Evolutionary conservation across 768 basidiomycete species (phyloP), one percentile per base, ranked within the genome.

Genomic region (Tylopilus cervinicoccineus): DNA sequence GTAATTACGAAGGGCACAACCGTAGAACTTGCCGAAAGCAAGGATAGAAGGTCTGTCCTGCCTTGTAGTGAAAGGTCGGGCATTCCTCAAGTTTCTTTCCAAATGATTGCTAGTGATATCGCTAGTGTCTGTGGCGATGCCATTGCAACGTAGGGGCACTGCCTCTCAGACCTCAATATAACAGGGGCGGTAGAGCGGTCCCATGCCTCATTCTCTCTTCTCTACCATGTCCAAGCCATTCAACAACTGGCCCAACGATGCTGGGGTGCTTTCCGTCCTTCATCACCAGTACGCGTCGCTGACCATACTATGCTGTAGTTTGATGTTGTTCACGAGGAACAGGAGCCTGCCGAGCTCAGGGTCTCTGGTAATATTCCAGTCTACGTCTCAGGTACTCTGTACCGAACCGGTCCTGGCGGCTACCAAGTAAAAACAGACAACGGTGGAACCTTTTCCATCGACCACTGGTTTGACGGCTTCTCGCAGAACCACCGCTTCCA

Each of bases 391-490:
- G 72, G 72, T 6, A 62, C 60, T 17, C 60, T 73, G 17, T 70
- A 73, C 50, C 55, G 72, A 26, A 73, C 70, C 5, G 72, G 72
- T 7, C 72, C 72, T 9, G 70, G 69, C 3, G 62, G 59, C 4
- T n/a, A 56, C 45, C 60, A 70, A 45, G 62, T 68, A 28, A 47
- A 60, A 27, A 17, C 56, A 0, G 37, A 55, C 43, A 52, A 54
- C 11, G 60, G 54, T 14, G 26, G 48, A 6, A 63, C 58, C 3
- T 52, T 61, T 19, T 60, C 70, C 14, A 37, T 67, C 6, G 55
- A 64, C 39, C 72, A 72, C 41, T 70, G 71, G 72, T 73, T 73
- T 45, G 72, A 73, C 43, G 72, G 72, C 23, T 65, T 74, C 39
- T 63, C 67, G 16, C 62, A 69, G 51, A 66, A 66, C 54, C 71